Percentiles rank a stretch among this genome's conserved stretches.
Evolutionary conservation across 352 stramenopile genomes (phyloP).

Genomic region (Phytopythium montanum): DNA sequence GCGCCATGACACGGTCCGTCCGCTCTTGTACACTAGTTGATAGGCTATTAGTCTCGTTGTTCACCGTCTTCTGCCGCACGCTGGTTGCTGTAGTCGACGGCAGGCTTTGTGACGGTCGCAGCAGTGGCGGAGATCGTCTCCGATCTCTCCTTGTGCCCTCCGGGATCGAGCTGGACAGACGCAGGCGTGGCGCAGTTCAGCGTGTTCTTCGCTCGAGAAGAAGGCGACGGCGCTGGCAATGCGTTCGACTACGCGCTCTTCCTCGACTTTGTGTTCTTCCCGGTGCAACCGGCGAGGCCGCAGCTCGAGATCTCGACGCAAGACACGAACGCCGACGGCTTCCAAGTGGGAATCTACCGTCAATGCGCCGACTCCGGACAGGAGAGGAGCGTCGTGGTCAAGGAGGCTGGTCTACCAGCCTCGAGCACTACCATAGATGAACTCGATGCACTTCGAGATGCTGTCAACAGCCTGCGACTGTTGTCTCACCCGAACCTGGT

Average conservation of each 20-base stretch:
- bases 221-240: slow-evolving; percentile 7
- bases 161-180: slow-evolving; percentile 13
- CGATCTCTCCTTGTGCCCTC: background rate
- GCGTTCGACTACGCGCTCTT: slow-evolving; percentile 44
- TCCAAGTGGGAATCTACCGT: slow-evolving; percentile 2
- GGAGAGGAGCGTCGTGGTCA: slow-evolving; percentile 18
- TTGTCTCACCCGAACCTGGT: slow-evolving; percentile 43
- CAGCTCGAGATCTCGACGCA: slow-evolving; percentile 8
- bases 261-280: slow-evolving; percentile 56
- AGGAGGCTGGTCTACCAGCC: slow-evolving; percentile 9
- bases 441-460: slow-evolving; percentile 17
- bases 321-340: background rate
- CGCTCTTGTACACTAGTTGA: no score
- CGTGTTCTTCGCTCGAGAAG: slow-evolving; percentile 28
- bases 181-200: slow-evolving; percentile 29
- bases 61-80: background rate
- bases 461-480: slow-evolving; percentile 36
- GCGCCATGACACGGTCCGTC: slow-evolving; percentile 27
- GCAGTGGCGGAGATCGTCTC: background rate
- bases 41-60: background rate
- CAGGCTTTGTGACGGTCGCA: background rate
- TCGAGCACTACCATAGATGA: slow-evolving; percentile 4
- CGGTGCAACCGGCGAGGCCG: slow-evolving; percentile 14
- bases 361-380: no score
- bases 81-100: background rate